Evolutionary conservation across 108 stramenopile species (phyloP), one percentile per base, ranked within the genome.

Genomic region (Cyclostephanos invisitatus): DNA sequence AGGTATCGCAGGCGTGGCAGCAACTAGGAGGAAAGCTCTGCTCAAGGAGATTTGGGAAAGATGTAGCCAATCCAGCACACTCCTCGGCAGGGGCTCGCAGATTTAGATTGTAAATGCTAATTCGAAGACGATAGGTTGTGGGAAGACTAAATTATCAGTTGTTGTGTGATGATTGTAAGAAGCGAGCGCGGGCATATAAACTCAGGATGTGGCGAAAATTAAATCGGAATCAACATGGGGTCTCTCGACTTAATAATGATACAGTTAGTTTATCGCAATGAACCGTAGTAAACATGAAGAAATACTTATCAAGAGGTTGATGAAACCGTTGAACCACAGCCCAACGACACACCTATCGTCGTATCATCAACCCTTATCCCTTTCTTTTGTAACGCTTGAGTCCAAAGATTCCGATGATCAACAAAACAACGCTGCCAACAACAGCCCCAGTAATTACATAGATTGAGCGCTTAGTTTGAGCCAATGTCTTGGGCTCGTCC

Each of bases 41-140:
- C 56, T 93, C 20, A 86, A 84, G 61, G 88, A 89, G 51, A 82
- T 90, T 14, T 86, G 76, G 62, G 88, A 93, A 18, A 67, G 51
- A 20, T 69, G 75, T 28, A 24, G 0, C 9, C 36, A 37, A 28
- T 62, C 62, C 14, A 76, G 61, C 60, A 50, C 54, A 12, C 40
- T 29, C 25, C 68, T 70, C 7, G 75, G 62, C 44, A 59, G 61
- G 24, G 75, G 14, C 5, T 58, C 69, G 29, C 40, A 76, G 36
- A 54, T 64, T 9, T 76, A 38, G 47, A 47, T 46, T 46, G 12
- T 15, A 15, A 15, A 46, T 15, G 14, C 2, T 46, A 46, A 15
- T 3, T 15, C 44, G 44, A 46, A 15, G 44, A 14, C 44, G 1
- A 11, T 46, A 17, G 44, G 44, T 46, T 46, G 44, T 14, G 44